Evolutionary conservation across 495 filamentous ascomycete genomes (phyloP), one percentile per base, ranked within the genome.

Genomic region (Diplogelasinospora grovesii): DNA sequence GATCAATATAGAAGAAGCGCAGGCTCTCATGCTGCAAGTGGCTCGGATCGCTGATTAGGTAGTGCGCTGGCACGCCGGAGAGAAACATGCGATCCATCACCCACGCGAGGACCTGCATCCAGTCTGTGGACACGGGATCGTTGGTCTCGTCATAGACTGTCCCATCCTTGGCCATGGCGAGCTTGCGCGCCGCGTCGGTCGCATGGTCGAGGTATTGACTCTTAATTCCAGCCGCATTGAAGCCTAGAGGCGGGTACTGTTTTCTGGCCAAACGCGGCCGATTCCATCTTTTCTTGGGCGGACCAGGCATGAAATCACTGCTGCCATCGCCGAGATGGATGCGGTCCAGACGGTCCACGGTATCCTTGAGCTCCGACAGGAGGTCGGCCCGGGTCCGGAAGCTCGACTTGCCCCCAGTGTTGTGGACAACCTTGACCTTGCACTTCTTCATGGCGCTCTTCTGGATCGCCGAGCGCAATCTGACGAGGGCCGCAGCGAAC

Each of bases 1-100:
- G 11, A 24, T 77, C 71, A 19, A 76, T 58, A 26, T 54, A 38
- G 49, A 76, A 77, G 52, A 70, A 66, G 1, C 73, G 65, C 0
- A 77, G 37, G 5, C 39, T 43, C 46, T 74, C 72, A 11, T 26
- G 20, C 1, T 63, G 65, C 1, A 75, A 45, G 20, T 57, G 48
- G 3, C 39, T 53, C 0, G 60, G 63, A 30, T 74, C 68, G 2
- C 50, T 30, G 29, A 74, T 56, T 10, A 68, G 49, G 35, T 59
- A 69, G 26, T 69, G 73, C 0, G 60, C 47, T 3, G 63, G 63
- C 8, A 70, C 44, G n/a, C 50, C 50, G 2, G 22, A 19, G 1
- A 73, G 53, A 34, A 50, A 61, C 41, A 69, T 42, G 14, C 36
- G 39, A 20, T 72, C 63, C 4, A 61, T n/a, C 0, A 69, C 15